Base-by-base conservation (phyloP, 169 alveolate species). In the Plasmodium gonderi region DNA sequence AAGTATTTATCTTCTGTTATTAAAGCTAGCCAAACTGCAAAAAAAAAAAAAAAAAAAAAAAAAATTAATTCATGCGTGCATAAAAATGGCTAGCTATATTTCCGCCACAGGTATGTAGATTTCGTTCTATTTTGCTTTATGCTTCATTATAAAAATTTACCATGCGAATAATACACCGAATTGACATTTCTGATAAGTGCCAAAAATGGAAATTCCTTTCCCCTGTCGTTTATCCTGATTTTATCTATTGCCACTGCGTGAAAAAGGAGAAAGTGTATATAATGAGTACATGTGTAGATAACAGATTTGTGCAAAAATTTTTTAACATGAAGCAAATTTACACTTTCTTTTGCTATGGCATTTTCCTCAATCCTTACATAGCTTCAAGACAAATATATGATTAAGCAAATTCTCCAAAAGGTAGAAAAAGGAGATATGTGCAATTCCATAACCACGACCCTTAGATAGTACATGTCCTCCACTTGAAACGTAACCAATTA, bases 401-500 rank as follows among this genome's bases (percentile, higher is more conserved):
- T 85, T 26, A 17, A 85, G 65, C 49, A 85, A 38, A 36, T 85
- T 85, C 20, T 85, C 44, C 33, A 85, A 65, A 54, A 74, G 68
- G 31, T 42, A 76, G 44, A 74, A 74, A 51, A 85, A 85, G 20
- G 92, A 85, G 20, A 85, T 75, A 31, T 85, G 92, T 1, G 87
- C 92, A 40, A 85, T 74, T 49, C 87, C 92, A 44, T 77, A 85
- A 14, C 92, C 92, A 77, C 45, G 78, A 44, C 92, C 92, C 78
- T 85, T 85, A 26, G 92, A 85, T 40, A 85, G 49, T 14, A 85
- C 92, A 54, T 85, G 92, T 1, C 92, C 92, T 0, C 92, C 92
- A 38, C 92, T 85, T 20, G 92, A 85, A 38, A 85, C 92, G 67
- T 74, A 85, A 36, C 92, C 92, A 72, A 85, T 85, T 74, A 85